Percentiles rank a stretch among this genome's conserved stretches.
Evolutionary conservation across 2,329 filamentous ascomycete species (phyloP).

Genomic region (Trichoderma brevicompactum): DNA sequence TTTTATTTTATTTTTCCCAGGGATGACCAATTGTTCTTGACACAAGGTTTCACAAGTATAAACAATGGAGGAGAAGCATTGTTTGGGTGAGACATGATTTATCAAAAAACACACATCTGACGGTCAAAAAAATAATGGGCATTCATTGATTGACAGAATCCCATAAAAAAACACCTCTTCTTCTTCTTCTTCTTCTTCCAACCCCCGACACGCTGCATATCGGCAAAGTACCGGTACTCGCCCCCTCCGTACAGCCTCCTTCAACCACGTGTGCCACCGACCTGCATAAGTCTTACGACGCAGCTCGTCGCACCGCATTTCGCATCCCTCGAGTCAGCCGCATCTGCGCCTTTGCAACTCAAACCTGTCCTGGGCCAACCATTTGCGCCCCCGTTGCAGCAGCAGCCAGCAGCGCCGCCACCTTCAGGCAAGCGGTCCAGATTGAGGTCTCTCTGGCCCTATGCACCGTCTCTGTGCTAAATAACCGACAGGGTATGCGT

Average conservation of each 20-base stretch:
- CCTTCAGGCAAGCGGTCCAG: neutral
- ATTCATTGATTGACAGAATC: too few relatives aligned
- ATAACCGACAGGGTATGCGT: too few relatives aligned
- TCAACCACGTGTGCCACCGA: constrained; percentile 17
- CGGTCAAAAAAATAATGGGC: too few relatives aligned
- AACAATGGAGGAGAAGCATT: constrained; percentile 7
- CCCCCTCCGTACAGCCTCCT: constrained; percentile 5
- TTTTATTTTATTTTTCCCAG: neutral
- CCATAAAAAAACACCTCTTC: too few relatives aligned
- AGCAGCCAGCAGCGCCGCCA: neutral
- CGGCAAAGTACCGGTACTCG: constrained; percentile 8
- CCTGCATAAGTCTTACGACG: constrained; percentile 18
- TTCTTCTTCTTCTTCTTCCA: too few relatives aligned
- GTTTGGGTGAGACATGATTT: constrained; percentile 14
- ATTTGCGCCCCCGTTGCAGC: constrained; percentile 18
- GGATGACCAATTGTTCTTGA: neutral
- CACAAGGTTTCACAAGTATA: neutral
- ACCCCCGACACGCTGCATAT: neutral
- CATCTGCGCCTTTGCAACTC: neutral
- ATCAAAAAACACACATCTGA: neutral
- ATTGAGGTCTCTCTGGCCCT: neutral
- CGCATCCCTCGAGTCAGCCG: constrained; percentile 16
- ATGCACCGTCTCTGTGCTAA: too few relatives aligned
- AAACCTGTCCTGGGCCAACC: neutral
- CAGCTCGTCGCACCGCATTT: constrained; percentile 1